phyloP scores from a whole-genome alignment of 2,329 filamentous ascomycete species.

The Exophiala xenobiotica region DNA sequence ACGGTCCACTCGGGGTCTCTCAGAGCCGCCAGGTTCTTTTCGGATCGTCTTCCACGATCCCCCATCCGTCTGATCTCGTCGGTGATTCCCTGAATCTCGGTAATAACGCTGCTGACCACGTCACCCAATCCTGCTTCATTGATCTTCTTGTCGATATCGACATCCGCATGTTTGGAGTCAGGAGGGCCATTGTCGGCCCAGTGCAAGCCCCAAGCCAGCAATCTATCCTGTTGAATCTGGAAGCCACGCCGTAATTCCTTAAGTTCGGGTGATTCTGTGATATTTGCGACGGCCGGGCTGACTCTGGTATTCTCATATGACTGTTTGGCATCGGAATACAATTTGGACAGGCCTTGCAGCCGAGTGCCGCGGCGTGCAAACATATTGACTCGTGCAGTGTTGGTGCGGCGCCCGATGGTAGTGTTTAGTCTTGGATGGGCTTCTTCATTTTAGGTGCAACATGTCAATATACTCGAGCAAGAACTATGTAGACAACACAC shows the following conservation, averaged over 20 bases:
- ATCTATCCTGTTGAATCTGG: constrained; percentile 62
- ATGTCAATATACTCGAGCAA: too few species aligned
- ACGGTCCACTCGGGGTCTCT: constrained; percentile 31
- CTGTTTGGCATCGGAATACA: constrained; percentile 65
- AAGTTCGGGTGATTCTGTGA: constrained; percentile 52
- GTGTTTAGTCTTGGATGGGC: too few species aligned
- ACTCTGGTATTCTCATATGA: constrained; percentile 57
- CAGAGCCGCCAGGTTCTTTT: constrained; percentile 36
- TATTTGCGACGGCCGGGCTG: constrained; percentile 44
- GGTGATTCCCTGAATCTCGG: constrained; percentile 62
- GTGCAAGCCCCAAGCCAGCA: constrained; percentile 65
- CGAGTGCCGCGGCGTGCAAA: constrained; percentile 24
- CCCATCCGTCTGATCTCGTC: constrained; percentile 62
- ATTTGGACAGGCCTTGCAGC: constrained; percentile 49
- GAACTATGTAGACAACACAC: too few species aligned
- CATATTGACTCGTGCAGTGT: constrained; percentile 11
- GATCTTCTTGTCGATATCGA: constrained; percentile 62
- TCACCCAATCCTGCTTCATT: constrained; percentile 63
- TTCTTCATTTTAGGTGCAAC: too few species aligned
- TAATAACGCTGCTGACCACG: constrained; percentile 63
- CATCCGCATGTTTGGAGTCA: constrained; percentile 24
- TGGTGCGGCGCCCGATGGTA: too few species aligned
- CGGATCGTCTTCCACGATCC: constrained; percentile 10
- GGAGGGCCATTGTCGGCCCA: constrained; percentile 57
- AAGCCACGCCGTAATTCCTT: constrained; percentile 59